These are phyloP conservation scores for Didymella keratinophila DNA, from an alignment of 2,329 filamentous ascomycete species.

Conservation along the genomic window DNA sequence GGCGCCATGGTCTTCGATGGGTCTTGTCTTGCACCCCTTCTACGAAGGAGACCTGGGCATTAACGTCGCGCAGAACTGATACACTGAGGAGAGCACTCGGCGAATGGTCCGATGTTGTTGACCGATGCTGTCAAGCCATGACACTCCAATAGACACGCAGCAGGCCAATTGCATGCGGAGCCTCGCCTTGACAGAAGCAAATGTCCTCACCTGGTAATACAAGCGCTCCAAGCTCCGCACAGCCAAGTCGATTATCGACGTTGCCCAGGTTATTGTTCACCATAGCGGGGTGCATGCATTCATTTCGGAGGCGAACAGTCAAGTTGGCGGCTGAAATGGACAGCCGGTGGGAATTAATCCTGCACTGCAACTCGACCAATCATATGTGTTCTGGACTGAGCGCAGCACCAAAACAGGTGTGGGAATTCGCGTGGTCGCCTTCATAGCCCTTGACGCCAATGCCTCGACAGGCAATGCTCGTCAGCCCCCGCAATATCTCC, in stretches of 20 bases:
- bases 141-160: background rate
- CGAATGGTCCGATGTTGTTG: background rate
- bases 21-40: background rate
- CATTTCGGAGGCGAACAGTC: background rate
- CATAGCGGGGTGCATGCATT: background rate
- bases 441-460: background rate
- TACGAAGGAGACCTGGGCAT: no score
- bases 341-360: constrained; percentile 7
- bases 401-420: background rate
- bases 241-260: background rate
- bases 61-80: no score
- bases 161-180: background rate
- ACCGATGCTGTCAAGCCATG: background rate
- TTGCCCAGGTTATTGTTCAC: background rate
- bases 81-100: background rate
- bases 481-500: background rate
- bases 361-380: background rate
- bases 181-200: background rate
- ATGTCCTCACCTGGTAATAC: background rate
- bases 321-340: constrained; percentile 1
- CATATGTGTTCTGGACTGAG: background rate
- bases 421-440: background rate
- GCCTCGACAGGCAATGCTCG: background rate
- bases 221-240: constrained; percentile 3
- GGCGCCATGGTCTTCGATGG: background rate